Evolutionary conservation across 2,329 filamentous ascomycete species (phyloP).

Genomic region (Amylocarpus encephaloides): DNA sequence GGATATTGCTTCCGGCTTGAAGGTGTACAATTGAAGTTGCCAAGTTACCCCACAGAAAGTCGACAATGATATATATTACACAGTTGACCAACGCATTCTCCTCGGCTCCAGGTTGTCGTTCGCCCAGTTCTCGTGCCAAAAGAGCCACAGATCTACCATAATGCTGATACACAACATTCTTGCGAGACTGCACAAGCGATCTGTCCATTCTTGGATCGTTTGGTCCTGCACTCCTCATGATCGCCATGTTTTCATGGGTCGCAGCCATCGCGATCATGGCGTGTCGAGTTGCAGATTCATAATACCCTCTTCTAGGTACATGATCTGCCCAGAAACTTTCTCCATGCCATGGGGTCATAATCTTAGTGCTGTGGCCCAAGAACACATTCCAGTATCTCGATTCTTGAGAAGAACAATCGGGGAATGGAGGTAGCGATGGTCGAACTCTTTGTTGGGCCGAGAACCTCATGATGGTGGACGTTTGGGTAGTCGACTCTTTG

Average conservation of each 20-base stretch:
- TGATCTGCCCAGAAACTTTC: conserved; percentile 39
- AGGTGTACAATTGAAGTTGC: conserved; percentile 36
- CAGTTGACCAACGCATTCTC: conserved; percentile 39
- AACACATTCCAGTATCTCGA: conserved; percentile 31
- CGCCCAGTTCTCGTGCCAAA: conserved; percentile 33
- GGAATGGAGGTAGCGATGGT: background rate
- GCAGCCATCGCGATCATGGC: conserved; percentile 44
- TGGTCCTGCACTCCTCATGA: background rate
- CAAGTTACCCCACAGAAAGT: conserved; percentile 47
- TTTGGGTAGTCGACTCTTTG: background rate
- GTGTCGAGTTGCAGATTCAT: conserved; percentile 42
- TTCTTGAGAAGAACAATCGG: conserved; percentile 2
- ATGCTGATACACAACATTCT: conserved; percentile 33
- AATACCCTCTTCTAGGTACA: conserved; percentile 40
- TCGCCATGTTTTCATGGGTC: conserved; percentile 32
- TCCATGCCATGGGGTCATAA: conserved; percentile 39
- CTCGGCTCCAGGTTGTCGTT: conserved; percentile 28
- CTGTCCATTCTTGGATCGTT: conserved; percentile 5
- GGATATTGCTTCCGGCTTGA: conserved; percentile 29
- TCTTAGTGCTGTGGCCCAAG: conserved; percentile 33
- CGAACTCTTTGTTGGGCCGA: conserved; percentile 7
- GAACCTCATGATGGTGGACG: background rate
- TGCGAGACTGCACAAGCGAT: background rate
- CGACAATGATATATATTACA: conserved; percentile 47
- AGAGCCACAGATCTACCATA: conserved; percentile 44